A percentile compares a stretch with the other conserved stretches of the same genome.
Evolutionary conservation across 208 protist genomes (phyloP).

Genomic region (Leishmania turanica): DNA sequence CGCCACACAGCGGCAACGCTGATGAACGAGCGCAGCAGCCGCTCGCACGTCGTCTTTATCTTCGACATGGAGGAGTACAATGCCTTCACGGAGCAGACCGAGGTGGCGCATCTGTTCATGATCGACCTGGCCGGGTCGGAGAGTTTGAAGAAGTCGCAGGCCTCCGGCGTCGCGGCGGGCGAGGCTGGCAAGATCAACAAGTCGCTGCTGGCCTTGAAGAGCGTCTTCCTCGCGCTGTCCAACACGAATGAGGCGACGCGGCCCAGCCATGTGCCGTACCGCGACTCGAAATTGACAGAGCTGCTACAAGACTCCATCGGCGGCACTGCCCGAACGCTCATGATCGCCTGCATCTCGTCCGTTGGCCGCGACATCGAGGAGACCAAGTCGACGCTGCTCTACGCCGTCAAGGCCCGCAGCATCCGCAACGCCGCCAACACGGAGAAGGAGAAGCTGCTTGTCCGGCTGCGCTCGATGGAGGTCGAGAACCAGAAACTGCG

Average conservation of each 20-base stretch:
- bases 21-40: conserved; percentile 96
- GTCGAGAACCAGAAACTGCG: conserved; percentile 85
- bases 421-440: conserved; percentile 94
- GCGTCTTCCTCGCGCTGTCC: conserved; percentile 91
- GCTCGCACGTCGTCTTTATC: conserved; percentile 97
- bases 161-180: conserved; percentile 75
- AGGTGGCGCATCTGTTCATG: conserved; percentile 95
- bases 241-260: conserved; percentile 83
- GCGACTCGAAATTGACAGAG: conserved; percentile 95
- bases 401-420: conserved; percentile 94
- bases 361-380: conserved; percentile 96
- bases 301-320: conserved; percentile 95
- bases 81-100: conserved; percentile 84
- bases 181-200: conserved; percentile 95
- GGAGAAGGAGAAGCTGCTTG: conserved; percentile 79
- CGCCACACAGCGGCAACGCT: conserved; percentile 92
- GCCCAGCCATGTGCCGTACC: conserved; percentile 92
- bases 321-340: conserved; percentile 91
- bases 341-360: conserved; percentile 96
- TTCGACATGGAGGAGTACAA: conserved; percentile 90
- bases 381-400: conserved; percentile 96
- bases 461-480: conserved; percentile 81
- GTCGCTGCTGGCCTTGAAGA: conserved; percentile 93
- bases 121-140: conserved; percentile 97
- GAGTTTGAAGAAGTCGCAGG: conserved; percentile 93